These are phyloP conservation scores for Melastoma malabathricum DNA, from an alignment of 345 rosid genomes.

Conservation along the genomic window DNA sequence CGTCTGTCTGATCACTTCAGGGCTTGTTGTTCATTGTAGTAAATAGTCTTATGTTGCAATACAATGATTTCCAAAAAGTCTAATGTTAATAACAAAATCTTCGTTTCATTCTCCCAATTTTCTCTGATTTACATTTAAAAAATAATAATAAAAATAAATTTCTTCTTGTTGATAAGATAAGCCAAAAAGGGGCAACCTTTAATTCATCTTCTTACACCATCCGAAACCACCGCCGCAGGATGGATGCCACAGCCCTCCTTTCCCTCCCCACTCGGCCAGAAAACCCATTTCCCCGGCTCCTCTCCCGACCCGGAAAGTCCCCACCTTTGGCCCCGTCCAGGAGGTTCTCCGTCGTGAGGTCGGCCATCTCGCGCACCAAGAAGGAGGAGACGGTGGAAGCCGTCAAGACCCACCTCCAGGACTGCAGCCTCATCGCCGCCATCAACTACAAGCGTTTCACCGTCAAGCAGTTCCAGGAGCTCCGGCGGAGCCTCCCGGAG, in stretches of 20 bases:
- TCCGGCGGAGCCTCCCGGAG: constrained; percentile 59
- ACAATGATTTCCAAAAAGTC: too few species aligned
- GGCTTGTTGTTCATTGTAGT: too few species aligned
- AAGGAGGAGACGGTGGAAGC: constrained; percentile 78
- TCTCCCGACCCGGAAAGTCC: constrained; percentile 12
- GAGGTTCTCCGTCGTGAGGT: constrained; percentile 25
- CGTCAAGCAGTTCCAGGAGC: constrained; percentile 76
- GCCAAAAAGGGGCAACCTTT: not conserved
- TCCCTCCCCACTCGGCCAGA: constrained; percentile 12
- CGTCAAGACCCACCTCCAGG: constrained; percentile 63
- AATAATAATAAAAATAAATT: too few species aligned
- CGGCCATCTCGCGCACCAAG: constrained; percentile 72
- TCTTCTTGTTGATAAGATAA: constrained; percentile 12
- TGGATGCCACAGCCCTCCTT: constrained; percentile 61
- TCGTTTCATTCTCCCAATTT: too few species aligned
- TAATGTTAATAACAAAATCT: too few species aligned
- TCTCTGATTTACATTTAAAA: too few species aligned
- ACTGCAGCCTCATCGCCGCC: constrained; percentile 74
- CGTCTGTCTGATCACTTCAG: too few species aligned
- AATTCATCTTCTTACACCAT: not conserved
- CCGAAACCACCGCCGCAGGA: constrained; percentile 4
- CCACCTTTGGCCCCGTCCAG: constrained; percentile 3
- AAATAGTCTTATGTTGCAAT: too few species aligned
- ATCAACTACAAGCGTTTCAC: constrained; percentile 67
- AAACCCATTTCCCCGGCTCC: constrained; percentile 17